Conservation (phyloP, 2,329 filamentous ascomycete species). For the Sarocladium oryzae region DNA sequence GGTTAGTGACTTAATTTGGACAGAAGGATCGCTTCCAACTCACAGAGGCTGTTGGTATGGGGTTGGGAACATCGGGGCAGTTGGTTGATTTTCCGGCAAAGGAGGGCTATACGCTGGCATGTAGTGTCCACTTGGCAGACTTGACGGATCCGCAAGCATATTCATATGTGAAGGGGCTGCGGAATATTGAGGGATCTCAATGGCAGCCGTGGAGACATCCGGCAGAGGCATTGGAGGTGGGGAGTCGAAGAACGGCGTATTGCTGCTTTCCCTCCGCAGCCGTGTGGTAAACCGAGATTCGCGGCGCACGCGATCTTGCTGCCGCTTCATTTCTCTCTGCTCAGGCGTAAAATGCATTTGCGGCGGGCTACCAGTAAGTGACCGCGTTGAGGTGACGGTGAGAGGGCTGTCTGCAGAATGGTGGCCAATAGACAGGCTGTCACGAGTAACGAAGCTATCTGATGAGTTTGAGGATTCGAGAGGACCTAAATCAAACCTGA, state of each 20-base stretch:
- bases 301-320: constrained; percentile 52
- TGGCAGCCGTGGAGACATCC: constrained; percentile 32
- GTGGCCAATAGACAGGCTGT: constrained; percentile 17
- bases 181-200: constrained; percentile 44
- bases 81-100: constrained; percentile 36
- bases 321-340: constrained; percentile 54
- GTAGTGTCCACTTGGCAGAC: constrained; percentile 24
- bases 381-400: constrained; percentile 43
- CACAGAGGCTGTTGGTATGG: constrained; percentile 31
- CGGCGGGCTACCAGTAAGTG: constrained; percentile 52
- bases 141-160: constrained; percentile 38
- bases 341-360: constrained; percentile 48
- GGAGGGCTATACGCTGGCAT: constrained; percentile 44
- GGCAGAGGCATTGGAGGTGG: constrained; percentile 24
- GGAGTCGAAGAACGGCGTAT: constrained; percentile 33
- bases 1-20: not conserved
- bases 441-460: constrained; percentile 21
- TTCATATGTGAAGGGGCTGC: constrained; percentile 44
- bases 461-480: constrained; percentile 28
- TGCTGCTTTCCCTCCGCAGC: constrained; percentile 44
- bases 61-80: constrained; percentile 26
- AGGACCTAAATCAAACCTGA: constrained; percentile 17
- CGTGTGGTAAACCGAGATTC: constrained; percentile 49
- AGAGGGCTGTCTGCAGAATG: constrained; percentile 45
- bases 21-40: constrained; percentile 14